phyloP scores from a whole-genome alignment of 106 monocot genomes.

The Cymbidium sinense region DNA sequence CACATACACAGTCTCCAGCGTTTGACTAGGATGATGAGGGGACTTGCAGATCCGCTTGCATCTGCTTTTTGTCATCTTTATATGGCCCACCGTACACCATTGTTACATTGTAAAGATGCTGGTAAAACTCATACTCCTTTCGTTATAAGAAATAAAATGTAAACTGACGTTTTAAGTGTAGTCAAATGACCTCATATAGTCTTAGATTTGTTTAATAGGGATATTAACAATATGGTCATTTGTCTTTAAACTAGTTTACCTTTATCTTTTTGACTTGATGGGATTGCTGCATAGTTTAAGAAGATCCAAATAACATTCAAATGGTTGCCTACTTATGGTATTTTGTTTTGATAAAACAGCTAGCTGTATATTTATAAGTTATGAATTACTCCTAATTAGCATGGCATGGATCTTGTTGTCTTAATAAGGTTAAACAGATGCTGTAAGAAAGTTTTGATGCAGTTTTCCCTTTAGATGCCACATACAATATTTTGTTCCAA shows the following conservation, averaged over 20 bases:
- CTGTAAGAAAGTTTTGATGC: background rate
- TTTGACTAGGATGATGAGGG: conserved; percentile 48
- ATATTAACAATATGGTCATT: background rate
- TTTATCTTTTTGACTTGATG: background rate
- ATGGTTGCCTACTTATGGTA: background rate
- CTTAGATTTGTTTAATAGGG: background rate
- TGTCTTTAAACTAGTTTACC: background rate
- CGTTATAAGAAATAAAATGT: background rate
- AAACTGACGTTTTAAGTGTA: background rate
- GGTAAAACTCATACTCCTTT: conserved; percentile 10
- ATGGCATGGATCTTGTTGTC: background rate
- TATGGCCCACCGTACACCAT: conserved; percentile 27
- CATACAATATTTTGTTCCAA: background rate
- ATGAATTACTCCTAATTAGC: background rate
- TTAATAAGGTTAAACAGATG: background rate
- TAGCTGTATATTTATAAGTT: background rate
- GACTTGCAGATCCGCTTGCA: conserved; percentile 44
- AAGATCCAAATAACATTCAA: background rate
- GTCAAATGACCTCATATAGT: background rate
- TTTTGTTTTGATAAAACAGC: background rate
- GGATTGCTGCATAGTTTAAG: background rate
- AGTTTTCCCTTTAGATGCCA: background rate
- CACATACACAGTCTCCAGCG: conserved; percentile 15
- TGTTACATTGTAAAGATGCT: conserved; percentile 13
- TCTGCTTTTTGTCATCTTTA: conserved; percentile 48